A percentile compares a stretch with the other conserved stretches of the same genome.
Evolutionary conservation across 2,329 filamentous ascomycete species (phyloP).

Genomic region (Calonectria pseudoturangicola): DNA sequence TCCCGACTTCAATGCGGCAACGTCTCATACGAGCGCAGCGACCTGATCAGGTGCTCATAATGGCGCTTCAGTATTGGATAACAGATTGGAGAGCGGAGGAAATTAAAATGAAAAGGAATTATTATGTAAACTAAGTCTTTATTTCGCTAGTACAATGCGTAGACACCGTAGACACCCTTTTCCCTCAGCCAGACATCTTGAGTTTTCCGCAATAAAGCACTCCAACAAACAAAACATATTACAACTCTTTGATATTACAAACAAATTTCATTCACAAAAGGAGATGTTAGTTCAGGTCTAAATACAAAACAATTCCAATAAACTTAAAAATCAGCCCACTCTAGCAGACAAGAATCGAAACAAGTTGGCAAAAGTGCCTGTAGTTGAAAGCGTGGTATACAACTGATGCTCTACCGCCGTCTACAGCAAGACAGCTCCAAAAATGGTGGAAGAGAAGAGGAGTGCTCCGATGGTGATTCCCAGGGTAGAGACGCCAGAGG

Average conservation of each 20-base stretch:
- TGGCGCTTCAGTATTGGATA: background rate
- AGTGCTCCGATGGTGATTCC: slow-evolving; percentile 61
- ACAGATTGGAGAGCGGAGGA: background rate
- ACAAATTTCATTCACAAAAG: slow-evolving; percentile 13
- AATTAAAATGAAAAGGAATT: background rate
- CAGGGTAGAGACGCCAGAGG: slow-evolving; percentile 53
- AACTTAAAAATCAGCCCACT: background rate
- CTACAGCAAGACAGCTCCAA: slow-evolving; percentile 54
- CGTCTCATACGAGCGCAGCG: slow-evolving; percentile 12
- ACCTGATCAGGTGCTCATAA: background rate
- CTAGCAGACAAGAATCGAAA: slow-evolving; percentile 18
- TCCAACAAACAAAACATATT: background rate
- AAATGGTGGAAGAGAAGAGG: slow-evolving; percentile 59
- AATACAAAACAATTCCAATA: slow-evolving; percentile 9
- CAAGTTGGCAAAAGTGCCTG: background rate
- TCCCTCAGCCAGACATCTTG: background rate
- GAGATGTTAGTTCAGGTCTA: background rate
- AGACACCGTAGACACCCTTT: background rate
- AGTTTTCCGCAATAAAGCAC: background rate
- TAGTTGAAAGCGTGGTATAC: background rate
- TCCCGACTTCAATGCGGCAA: background rate
- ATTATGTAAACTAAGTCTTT: background rate
- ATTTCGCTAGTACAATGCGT: background rate
- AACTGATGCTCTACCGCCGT: background rate
- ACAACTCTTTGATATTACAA: background rate